Percentiles rank a stretch among this genome's conserved stretches.
Conservation (phyloP, 2,329 filamentous ascomycete species). For the Neobulgaria alba region DNA sequence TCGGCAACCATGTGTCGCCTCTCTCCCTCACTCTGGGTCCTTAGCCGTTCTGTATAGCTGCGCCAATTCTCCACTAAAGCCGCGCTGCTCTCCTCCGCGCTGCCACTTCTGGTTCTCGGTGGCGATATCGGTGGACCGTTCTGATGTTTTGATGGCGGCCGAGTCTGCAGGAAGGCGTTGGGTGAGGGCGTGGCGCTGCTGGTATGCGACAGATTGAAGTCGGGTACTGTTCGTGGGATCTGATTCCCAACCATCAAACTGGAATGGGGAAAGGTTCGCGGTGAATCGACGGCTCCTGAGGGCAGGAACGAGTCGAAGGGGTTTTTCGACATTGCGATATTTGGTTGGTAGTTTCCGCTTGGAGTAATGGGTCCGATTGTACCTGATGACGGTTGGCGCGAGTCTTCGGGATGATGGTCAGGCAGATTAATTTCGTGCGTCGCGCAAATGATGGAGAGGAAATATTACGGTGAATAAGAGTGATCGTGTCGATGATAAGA, state of each 20-base stretch:
- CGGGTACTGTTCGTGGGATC: background rate
- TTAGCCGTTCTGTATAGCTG: conserved; percentile 23
- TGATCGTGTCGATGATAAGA: too few species aligned
- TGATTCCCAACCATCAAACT: background rate
- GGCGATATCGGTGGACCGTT: conserved; percentile 22
- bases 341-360: too few species aligned
- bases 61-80: conserved; percentile 27
- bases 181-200: conserved; percentile 3
- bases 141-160: conserved; percentile 8
- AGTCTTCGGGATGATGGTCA: too few species aligned
- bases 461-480: too few species aligned
- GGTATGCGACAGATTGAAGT: background rate
- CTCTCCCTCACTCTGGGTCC: conserved; percentile 26
- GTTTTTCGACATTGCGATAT: background rate
- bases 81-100: conserved; percentile 20
- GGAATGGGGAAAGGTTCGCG: background rate
- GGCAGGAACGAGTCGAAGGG: background rate
- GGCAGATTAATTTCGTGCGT: too few species aligned
- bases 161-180: conserved; percentile 10
- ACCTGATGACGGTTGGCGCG: too few species aligned
- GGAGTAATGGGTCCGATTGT: too few species aligned
- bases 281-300: background rate
- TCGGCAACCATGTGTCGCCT: conserved; percentile 27
- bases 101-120: conserved; percentile 25
- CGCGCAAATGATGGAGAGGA: too few species aligned